These are phyloP conservation scores for Nelumbo lutea DNA, from an alignment of 164 flowering plant species.

Conservation along the genomic window DNA sequence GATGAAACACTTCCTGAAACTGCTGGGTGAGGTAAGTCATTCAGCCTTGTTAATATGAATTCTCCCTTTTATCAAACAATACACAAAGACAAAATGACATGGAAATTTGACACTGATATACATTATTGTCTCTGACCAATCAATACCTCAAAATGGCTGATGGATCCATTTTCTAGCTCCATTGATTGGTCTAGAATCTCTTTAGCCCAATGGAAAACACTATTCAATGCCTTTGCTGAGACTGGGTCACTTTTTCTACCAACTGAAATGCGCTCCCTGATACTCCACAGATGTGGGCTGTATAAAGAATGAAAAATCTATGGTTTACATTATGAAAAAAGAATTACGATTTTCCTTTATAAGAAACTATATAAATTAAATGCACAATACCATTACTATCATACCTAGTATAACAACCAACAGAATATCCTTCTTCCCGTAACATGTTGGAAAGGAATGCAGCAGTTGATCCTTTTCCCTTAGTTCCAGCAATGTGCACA, in stretches of 20 bases:
- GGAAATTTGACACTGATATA: background rate
- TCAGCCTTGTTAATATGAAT: too few species aligned
- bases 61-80: background rate
- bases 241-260: constrained; percentile 65
- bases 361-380: background rate
- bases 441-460: constrained; percentile 79
- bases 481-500: constrained; percentile 95
- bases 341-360: background rate
- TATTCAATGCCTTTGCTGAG: constrained; percentile 42
- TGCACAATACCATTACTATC: background rate
- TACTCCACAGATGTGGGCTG: constrained; percentile 83
- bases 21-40: too few species aligned
- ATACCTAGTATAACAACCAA: constrained; percentile 95
- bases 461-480: constrained; percentile 99
- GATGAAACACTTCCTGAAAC: too few species aligned
- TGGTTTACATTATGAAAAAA: background rate
- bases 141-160: constrained; percentile 92
- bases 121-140: background rate
- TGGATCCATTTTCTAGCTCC: constrained; percentile 48
- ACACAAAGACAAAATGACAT: background rate
- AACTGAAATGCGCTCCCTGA: constrained; percentile 77
- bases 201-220: constrained; percentile 47
- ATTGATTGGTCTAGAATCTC: constrained; percentile 51
- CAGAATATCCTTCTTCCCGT: constrained; percentile 74
- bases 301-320: constrained; percentile 9